Evolutionary conservation across 2,329 filamentous ascomycete genomes (phyloP).

Genomic region (Claviceps maximensis): DNA sequence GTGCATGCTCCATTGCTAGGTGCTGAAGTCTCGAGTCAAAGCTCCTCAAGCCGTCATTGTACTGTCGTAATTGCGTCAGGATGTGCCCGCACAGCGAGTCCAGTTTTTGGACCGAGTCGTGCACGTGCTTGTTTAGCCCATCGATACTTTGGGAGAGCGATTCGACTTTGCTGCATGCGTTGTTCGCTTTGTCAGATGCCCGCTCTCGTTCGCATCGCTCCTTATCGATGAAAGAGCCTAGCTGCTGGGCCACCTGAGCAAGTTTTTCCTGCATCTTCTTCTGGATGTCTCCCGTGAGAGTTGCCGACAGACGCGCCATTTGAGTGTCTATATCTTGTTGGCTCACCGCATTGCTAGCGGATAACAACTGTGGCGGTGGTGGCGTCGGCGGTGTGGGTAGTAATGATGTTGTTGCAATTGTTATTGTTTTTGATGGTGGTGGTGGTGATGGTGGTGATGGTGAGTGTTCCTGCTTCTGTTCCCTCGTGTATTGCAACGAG

Average conservation of each 20-base stretch:
- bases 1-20: background rate
- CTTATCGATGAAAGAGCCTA: slow-evolving; percentile 12
- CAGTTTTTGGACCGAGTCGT: background rate
- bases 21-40: background rate
- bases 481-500: background rate
- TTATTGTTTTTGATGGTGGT: background rate
- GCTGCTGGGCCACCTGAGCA: background rate
- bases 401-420: background rate
- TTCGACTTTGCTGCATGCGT: slow-evolving; percentile 4
- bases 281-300: background rate
- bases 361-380: background rate
- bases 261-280: slow-evolving; percentile 6
- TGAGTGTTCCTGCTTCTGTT: background rate
- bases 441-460: background rate
- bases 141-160: slow-evolving; percentile 2
- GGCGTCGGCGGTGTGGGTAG: background rate
- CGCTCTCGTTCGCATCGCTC: slow-evolving; percentile 8
- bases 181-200: slow-evolving; percentile 2
- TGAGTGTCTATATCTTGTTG: slow-evolving; percentile 2
- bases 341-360: background rate
- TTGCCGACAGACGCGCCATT: background rate
- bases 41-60: background rate
- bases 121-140: background rate
- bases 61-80: background rate
- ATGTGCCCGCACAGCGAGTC: background rate